Percentiles rank a stretch among this genome's conserved stretches.
phyloP scores from a whole-genome alignment of 1,139 yeast genomes.

The Groenewaldozyma auringiensis region DNA sequence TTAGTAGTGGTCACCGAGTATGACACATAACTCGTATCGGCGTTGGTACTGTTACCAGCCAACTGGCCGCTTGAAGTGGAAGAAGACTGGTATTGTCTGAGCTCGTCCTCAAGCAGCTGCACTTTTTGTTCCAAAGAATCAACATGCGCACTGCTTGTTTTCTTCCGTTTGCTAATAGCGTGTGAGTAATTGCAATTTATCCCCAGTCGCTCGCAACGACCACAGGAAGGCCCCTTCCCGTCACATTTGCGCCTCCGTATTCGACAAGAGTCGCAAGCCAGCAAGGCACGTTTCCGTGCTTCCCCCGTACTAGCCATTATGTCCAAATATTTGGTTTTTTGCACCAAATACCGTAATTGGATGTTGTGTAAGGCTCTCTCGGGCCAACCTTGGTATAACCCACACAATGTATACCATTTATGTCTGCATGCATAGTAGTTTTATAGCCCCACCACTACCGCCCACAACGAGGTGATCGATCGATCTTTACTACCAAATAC shows the following conservation, averaged over 20 bases:
- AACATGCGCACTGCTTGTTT: conserved; percentile 10
- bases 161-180: conserved; percentile 8
- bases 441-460: too few species aligned
- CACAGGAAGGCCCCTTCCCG: conserved; percentile 12
- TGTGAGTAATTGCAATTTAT: conserved; percentile 10
- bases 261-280: conserved; percentile 15
- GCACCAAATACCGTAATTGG: too few species aligned
- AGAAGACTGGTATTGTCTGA: not conserved
- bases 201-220: conserved; percentile 7
- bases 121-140: conserved; percentile 7
- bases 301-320: not conserved
- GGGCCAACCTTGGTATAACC: too few species aligned
- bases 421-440: too few species aligned
- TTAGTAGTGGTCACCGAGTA: not conserved
- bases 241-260: conserved; percentile 14
- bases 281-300: conserved; percentile 11
- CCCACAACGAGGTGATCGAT: too few species aligned
- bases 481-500: too few species aligned
- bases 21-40: not conserved
- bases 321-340: too few species aligned
- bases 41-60: too few species aligned
- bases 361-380: too few species aligned
- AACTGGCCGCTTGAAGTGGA: not conserved
- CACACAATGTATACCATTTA: too few species aligned
- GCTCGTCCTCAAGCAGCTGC: conserved; percentile 6